Evolutionary conservation across 805 yeast genomes (phyloP), one percentile per base, ranked within the genome.

Genomic region (Kodamaea leandrae): DNA sequence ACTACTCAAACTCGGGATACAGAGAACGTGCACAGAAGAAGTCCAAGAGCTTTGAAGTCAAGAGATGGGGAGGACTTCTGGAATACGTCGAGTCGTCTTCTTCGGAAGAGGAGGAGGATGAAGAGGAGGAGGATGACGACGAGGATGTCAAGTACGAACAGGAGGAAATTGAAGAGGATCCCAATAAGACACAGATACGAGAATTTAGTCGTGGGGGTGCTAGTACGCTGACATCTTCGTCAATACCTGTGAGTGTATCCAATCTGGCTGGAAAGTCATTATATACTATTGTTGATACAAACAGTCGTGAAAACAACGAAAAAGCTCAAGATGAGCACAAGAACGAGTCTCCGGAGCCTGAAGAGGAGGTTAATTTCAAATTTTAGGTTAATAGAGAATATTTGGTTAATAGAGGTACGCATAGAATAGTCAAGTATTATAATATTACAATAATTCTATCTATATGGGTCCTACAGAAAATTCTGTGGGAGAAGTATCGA

Each of bases 71-170:
- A 15, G 47, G 52, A 28, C 37, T 68, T 19, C 60, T 54, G 32
- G 66, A 56, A 25, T 50, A 55, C 13, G 66, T 51, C 43, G 61
- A 62, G 39, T 46, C 55, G n/a, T 35, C 38, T 6, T 77, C 70
- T 12, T 82, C 75, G 2, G 82, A 77, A 3, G 82, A 74, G 2
- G 83, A 76, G 12, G 82, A 69, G 1, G 78, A 71, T 17, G 82
- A 71, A 7, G 72, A 66, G 13, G 72, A 64, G n/a, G 57, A 55
- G 5, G 64, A 66, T 12, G 66, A 49, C 1, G 62, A 59, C 4
- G 59, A 55, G 13, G 54, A 53, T 8, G 49, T 45, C 2, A 53
- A 50, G 24, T 58, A 52, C 1, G 76, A 71, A 1, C 76, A 73
- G 3, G 77, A 76, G 6, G 84, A 18, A 30, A 19, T 30, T 19